Base-by-base conservation (phyloP, 192 early-diverging fungal species). In the Coemansia sp. region DNA sequence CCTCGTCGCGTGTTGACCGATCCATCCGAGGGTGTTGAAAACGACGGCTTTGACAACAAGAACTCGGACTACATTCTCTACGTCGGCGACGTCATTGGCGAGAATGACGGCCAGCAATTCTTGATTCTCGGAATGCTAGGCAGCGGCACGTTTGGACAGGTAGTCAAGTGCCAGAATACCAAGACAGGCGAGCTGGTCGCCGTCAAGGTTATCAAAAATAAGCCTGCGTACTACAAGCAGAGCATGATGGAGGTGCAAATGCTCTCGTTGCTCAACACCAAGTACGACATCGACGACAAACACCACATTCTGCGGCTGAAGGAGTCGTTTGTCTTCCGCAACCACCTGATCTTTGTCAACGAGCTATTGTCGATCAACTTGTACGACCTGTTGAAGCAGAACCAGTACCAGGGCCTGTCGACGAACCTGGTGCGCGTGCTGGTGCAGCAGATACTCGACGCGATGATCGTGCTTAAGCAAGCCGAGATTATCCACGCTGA, bases 161-260 rank as follows among this genome's bases (percentile, higher is more conserved):
- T 99, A 11, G 96, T 96, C 24, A 97, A 95, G 79, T 98, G 96
- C 75, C 88, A 91, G 54, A 96, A 99, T 69, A 82, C 95, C 46
- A 96, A 94, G 76, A 97, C 97, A 16, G 90, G 93, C 79, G 95
- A 94, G 46, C 82, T 93, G 22, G 91, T 96, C 36, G 98, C 96
- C 20, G 91, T 98, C 54, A 99, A 99, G 83, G 95, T 99, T 31
- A 96, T 99, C 66, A 99, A 99, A 75, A 99, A 99, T 84, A 97
- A 96, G 79, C 88, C 90, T 0, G 96, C 98, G 5, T 99, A 98
- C 81, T 97, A 95, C 83, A 95, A 96, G 78, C 98, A 99, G 82
- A 95, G 93, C 70, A 89, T 97, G 87, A 92, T 98, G 87, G 98
- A 99, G 86, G 94, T 98, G 9, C 90, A 93, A 13, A 97, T 99